Conservation (phyloP, 345 rosid species). For the Pistacia atlantica region DNA sequence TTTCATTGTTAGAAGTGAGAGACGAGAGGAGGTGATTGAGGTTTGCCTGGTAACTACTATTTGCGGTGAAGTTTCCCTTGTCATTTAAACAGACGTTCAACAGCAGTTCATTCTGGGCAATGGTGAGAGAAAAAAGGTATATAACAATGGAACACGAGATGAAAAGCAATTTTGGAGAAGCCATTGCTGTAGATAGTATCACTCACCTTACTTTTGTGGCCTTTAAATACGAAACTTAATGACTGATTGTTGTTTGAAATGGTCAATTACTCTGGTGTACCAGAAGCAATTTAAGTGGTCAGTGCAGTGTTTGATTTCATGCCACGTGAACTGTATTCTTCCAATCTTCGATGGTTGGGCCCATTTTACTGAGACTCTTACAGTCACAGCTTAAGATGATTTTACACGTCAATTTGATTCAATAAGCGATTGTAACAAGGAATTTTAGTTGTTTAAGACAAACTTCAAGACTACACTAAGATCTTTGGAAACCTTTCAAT, state of each 20-base stretch:
- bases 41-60: constrained; percentile 35
- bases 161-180: background rate
- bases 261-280: background rate
- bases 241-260: background rate
- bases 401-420: too few relatives aligned
- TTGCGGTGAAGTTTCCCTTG: constrained; percentile 39
- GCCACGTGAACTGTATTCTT: too few relatives aligned
- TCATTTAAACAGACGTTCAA: constrained; percentile 19
- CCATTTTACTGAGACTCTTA: too few relatives aligned
- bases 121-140: background rate
- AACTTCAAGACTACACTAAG: too few relatives aligned
- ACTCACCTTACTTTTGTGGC: background rate
- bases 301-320: too few relatives aligned
- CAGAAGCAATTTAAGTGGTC: background rate
- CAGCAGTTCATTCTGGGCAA: background rate
- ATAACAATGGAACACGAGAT: background rate
- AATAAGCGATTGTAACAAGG: too few relatives aligned
- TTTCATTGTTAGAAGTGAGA: constrained; percentile 25
- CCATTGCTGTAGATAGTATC: background rate
- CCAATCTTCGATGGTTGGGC: too few relatives aligned
- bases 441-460: too few relatives aligned
- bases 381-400: too few relatives aligned
- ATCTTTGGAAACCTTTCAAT: too few relatives aligned
- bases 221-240: background rate
- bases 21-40: constrained; percentile 31